These are phyloP conservation scores for Mycena capillaripes DNA, from an alignment of 768 basidiomycete genomes.

Conservation along the genomic window DNA sequence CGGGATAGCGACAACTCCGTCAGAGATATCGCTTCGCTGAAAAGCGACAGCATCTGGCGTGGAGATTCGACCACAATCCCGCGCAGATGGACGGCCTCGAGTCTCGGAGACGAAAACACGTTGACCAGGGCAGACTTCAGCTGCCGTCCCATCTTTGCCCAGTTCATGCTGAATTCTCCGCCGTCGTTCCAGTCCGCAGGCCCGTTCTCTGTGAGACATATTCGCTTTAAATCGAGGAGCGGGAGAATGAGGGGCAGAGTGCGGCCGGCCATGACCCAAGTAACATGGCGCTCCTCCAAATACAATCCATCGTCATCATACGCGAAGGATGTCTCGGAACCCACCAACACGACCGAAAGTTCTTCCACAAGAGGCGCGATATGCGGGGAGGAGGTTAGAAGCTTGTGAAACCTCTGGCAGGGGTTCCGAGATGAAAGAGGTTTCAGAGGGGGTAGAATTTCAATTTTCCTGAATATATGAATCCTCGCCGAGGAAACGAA, in stretches of 20 bases:
- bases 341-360: constrained; percentile 3
- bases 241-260: constrained; percentile 9
- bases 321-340: constrained; percentile 3
- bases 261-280: background rate
- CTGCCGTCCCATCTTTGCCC: background rate
- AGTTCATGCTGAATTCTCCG: constrained; percentile 8
- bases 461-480: constrained; percentile 8
- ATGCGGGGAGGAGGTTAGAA: background rate
- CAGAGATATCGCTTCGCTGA: constrained; percentile 12
- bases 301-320: background rate
- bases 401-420: background rate
- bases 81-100: constrained; percentile 11
- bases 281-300: background rate
- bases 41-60: constrained; percentile 3
- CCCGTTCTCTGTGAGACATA: background rate
- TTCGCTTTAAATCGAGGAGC: constrained; percentile 5
- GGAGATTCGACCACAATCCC: constrained; percentile 23
- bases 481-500: background rate
- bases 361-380: constrained; percentile 7
- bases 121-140: background rate
- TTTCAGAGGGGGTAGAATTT: background rate
- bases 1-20: constrained; percentile 20
- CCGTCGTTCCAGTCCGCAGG: background rate
- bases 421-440: background rate
- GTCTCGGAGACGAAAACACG: background rate